Evolutionary conservation across 1,284 basidiomycete genomes (phyloP), one percentile per base, ranked within the genome.

Genomic region (Heterobasidion irregulare): DNA sequence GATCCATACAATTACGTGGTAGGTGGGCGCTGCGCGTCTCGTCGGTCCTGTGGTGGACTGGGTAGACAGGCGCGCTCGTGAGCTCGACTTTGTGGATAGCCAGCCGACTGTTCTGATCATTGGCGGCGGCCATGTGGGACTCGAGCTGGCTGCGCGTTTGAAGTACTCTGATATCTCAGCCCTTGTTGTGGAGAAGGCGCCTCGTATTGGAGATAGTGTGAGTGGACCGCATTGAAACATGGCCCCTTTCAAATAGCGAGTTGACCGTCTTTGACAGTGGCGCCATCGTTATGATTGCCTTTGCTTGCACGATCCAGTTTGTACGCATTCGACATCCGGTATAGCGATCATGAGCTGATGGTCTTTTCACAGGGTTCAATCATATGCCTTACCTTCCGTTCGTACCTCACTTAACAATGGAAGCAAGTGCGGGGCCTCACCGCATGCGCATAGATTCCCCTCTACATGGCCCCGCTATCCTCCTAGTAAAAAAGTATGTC

Each of bases 291-390:
- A 86, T 61, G 74, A 82, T 57, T 77, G 79, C 2, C 68, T 85
- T n/a, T 83, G 77, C 57, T 69, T 87, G 46, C 83, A 88, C 63
- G 80, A 83, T 65, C 78, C 83, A 15, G 80, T 86, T 38, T 83
- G 81, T 84, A 60, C 72, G 80, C 18, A 9, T 19, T 41, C 15
- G 13, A n/a, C 8, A 38, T 32, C 6, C 34, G 13, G 9, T 35
- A n/a, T 47, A 13, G 44, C 13, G 19, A n/a, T 19, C 18, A 2
- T 43, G 38, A 16, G 12, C 46, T 58, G n/a, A 44, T 1, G 8
- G 13, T 19, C 16, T 47, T 3, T 16, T 8, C 32, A 7, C 12
- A 63, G 62, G 62, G 62, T 63, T 61, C 50, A 57, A 59, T 16
- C 61, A 62, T 52, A 57, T 81, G 67, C 79, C 83, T 1, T 82